Evolutionary conservation across 2,329 filamentous ascomycete species (phyloP), one percentile per base, ranked within the genome.

Genomic region (Colletotrichum tropicicola): DNA sequence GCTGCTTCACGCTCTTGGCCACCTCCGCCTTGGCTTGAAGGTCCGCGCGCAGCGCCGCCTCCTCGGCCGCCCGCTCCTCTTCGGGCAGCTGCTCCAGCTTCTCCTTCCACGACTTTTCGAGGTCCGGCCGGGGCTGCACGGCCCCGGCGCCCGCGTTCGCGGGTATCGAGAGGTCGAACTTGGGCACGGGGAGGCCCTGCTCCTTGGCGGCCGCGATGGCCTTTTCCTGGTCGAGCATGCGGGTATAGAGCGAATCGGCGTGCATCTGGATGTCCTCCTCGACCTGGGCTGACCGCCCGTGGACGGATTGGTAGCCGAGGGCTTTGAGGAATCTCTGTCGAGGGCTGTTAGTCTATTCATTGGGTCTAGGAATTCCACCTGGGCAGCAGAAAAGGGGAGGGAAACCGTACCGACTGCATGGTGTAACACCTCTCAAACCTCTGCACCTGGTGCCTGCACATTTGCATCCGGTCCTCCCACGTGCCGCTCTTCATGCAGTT

Each of bases 241-340:
- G 89, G 73, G 95, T 92, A 78, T 94, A 99, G 41, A 99, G 84
- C 68, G 88, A 88, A 80, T 99, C 96, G 64, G 95, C 95, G 77
- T 98, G 94, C 90, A 98, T 93, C 79, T 98, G 96, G 67, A 99
- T 93, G 70, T 91, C 88, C 76, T 98, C 94, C 71, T 97, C 92
- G 54, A 92, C 85, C 28, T 89, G 85, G 0, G 85, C 80, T 8
- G 90, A 82, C 21, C 89, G 87, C 45, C 91, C 87, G 67, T 87
- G 82, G 25, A 87, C 88, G 7, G 88, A 87, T 32, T 97, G 86
- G 75, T 98, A 98, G 5, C 96, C 96, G 17, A 99, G 80, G 1
- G 94, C 94, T 78, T 95, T 94, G 27, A 99, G 81, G 71, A 99
- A 94, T 77, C 95, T 91, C 87, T 94, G 68, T 19, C 9, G 12